phyloP scores from a whole-genome alignment of 2,329 filamentous ascomycete genomes.

The Aspergillus hiratsukae region DNA sequence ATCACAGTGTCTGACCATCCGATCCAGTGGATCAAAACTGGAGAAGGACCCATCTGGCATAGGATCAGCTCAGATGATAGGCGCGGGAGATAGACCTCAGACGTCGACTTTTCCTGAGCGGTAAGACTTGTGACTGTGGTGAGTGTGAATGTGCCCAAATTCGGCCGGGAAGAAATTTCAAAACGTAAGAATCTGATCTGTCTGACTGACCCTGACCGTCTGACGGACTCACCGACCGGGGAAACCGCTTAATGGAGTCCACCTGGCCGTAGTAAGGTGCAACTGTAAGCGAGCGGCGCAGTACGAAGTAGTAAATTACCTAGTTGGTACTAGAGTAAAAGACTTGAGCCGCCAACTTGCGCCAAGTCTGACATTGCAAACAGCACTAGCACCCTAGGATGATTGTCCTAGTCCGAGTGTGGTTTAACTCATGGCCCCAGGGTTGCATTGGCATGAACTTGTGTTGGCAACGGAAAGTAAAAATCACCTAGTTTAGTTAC shows the following conservation, averaged over 20 bases:
- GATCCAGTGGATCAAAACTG: slow-evolving; percentile 14
- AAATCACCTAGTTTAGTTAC: background rate
- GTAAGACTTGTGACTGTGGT: background rate
- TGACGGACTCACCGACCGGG: background rate
- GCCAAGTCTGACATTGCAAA: background rate
- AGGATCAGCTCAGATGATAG: background rate
- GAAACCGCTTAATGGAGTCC: background rate
- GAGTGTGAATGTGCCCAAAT: background rate
- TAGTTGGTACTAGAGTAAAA: background rate
- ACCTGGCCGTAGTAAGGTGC: background rate
- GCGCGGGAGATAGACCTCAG: background rate
- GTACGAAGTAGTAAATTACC: background rate
- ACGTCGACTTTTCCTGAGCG: background rate
- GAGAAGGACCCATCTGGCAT: slow-evolving; percentile 7
- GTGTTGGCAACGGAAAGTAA: background rate
- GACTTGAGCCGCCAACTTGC: background rate
- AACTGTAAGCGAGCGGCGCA: background rate
- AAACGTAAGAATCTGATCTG: background rate
- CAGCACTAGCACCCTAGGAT: background rate
- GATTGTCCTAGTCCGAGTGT: background rate
- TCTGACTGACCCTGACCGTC: background rate
- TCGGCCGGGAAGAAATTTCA: background rate
- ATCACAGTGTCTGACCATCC: too few relatives aligned
- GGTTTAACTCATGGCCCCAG: background rate
- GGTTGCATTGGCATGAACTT: slow-evolving; percentile 5